Percentiles rank a stretch among this genome's conserved stretches.
Conservation (phyloP, 257 asterid genomes). For the Solanum pennellii region DNA sequence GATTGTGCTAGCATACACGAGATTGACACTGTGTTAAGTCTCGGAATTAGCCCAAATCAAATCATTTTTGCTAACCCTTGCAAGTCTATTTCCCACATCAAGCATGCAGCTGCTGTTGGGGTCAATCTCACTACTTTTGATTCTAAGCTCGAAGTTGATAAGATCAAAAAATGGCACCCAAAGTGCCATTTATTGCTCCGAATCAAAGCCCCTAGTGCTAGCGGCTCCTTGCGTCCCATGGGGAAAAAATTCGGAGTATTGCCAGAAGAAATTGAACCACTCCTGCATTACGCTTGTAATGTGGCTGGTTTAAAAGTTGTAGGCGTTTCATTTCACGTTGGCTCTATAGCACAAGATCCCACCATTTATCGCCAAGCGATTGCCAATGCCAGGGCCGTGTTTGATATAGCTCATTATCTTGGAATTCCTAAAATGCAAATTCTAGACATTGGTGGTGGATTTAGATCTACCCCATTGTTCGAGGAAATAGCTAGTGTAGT, state of each 20-base stretch:
- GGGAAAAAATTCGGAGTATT: not conserved
- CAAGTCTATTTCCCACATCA: no score
- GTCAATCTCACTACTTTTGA: no score
- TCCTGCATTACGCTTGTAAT: not conserved
- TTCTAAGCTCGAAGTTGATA: not conserved
- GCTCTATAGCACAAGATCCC: no score
- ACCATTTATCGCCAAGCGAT: no score
- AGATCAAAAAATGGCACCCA: constrained; percentile 1
- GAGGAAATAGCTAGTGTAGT: no score
- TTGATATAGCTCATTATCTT: no score
- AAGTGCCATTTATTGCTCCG: not conserved
- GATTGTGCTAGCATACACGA: constrained; percentile 4
- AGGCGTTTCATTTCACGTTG: not conserved
- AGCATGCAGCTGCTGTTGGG: no score
- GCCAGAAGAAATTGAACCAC: not conserved
- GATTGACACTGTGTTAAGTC: not conserved
- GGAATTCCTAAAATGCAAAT: not conserved
- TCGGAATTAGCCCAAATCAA: not conserved
- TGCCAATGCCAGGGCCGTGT: no score
- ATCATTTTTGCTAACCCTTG: not conserved
- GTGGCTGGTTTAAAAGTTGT: not conserved
- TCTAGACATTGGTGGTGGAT: not conserved
- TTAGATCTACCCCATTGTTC: no score
- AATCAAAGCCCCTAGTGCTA: not conserved
- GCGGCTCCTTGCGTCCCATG: not conserved